Base-by-base conservation (phyloP, 331 rosid species). In the Quercus phellos region DNA sequence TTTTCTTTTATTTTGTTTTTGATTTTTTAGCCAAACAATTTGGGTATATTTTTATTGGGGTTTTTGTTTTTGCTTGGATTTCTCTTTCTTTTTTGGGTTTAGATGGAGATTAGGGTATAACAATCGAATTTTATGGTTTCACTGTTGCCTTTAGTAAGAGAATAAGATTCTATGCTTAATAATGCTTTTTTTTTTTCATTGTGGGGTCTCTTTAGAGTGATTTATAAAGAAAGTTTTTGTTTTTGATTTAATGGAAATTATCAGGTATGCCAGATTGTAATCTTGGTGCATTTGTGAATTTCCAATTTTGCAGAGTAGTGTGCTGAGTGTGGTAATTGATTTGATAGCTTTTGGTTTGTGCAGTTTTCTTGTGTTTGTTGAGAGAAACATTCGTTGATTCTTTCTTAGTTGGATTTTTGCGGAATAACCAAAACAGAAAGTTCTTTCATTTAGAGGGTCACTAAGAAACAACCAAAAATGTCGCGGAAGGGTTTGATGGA, bases 401-500 rank as follows among this genome's bases (percentile, higher is more conserved):
- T 66, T 66, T n/a, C 26, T 17, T 17, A 0, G 26, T 32, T 7
- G 8, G 38, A 34, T 22, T 34, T 32, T 32, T 11, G 14, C 21
- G 11, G 46, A n/a, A 8, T 32, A 34, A 11, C 42, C 43, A 66
- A 46, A 46, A 11, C 29, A 17, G 16, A 5, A 61, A 61, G 50
- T 66, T 66, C 7, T 66, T 66, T 63, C 43, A 34, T 8, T 24
- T 12, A 18, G 13, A 46, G 43, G 51, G 51, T 46, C 24, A 32
- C 22, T 55, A 66, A 1, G 73, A 64, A 83, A 30, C 78, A 51
- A 78, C 26, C 81, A 89, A 85, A 46, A 77, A 94, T 92, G 98
- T 89, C 98, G 8, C 86, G 97, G 77, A 94, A 90, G 76, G 97
- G 98, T 77, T 90, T 94, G 83, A 94, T 94, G 98, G 98, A 94